Base-by-base conservation (phyloP, 2,329 filamentous ascomycete species). In the Biscogniauxia sp. region DNA sequence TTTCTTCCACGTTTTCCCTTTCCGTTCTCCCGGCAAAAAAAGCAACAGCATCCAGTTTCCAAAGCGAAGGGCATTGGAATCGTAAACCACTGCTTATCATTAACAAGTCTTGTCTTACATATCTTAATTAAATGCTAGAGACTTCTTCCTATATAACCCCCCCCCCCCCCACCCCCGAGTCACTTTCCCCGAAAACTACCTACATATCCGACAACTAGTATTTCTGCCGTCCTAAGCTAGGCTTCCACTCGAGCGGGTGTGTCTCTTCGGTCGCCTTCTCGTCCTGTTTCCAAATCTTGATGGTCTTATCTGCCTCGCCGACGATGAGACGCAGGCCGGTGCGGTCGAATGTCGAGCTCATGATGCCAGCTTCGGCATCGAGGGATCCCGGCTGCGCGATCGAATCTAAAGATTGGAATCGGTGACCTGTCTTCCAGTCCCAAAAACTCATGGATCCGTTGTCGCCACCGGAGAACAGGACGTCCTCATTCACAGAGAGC, bases 381-480 rank as follows among this genome's bases (percentile, higher is more conserved):
- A 99, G 80, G 19, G 91, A 96, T 55, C 95, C 95, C 0, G 95
- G 95, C 75, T 99, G 95, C 0, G 95, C 95, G 7, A 92, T 92
- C 3, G 92, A 96, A 68, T 99, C 93, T 13, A 94, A 83, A 8
- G 87, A 85, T 77, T 99, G 95, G 79, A 95, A 99, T 54, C 90
- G 85, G 74, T 99, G 87, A 0, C 96, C 95, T 0, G 93, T 91
- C 79, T 98, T 98, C 95, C 95, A 99, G 75, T 99, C 96, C 91
- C 93, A 99, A 81, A 99, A 99, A 67, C 88, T 91, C 82, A 98
- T 95, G 41, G 91, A 96, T 50, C 96, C 95, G 69, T 99, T 97
- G 72, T 99, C 95, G 53, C 89, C 94, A 59, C 95, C 95, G 2
- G 93, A 95, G 76, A 99, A 97, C 61, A 99, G 78, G 17, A 98